phyloP scores from a whole-genome alignment of 176 grass and related monocot genomes.

The Pharus latifolius region DNA sequence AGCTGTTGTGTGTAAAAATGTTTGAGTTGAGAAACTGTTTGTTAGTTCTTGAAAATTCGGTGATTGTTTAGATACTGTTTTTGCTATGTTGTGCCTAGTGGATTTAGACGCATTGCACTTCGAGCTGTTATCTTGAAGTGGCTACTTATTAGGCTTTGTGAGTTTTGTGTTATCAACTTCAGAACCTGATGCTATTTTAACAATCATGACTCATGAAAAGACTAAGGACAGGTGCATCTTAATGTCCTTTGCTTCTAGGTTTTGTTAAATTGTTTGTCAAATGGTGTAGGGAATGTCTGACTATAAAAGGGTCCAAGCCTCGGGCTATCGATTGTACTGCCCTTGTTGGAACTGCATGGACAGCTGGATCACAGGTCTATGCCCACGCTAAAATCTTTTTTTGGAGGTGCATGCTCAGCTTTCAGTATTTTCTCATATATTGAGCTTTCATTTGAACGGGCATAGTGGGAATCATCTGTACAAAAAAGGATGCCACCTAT shows the following conservation, averaged over 20 bases:
- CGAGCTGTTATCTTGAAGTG: background rate
- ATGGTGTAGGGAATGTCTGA: slow-evolving; percentile 18
- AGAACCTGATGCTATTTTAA: background rate
- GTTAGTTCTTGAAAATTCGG: background rate
- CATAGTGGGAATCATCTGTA: background rate
- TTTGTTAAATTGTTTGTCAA: slow-evolving; percentile 9
- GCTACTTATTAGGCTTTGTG: background rate
- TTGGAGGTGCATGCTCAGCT: background rate
- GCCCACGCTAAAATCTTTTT: slow-evolving; percentile 15
- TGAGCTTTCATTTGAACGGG: background rate
- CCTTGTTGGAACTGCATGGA: slow-evolving; percentile 14
- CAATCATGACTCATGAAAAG: background rate
- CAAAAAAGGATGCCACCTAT: background rate
- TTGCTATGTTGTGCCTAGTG: background rate
- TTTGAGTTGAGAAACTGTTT: background rate
- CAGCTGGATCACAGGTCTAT: slow-evolving; percentile 15
- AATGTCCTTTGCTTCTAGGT: background rate
- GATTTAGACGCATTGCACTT: background rate
- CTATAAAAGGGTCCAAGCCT: slow-evolving; percentile 10
- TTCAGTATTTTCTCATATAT: background rate
- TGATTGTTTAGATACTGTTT: background rate
- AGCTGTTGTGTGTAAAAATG: background rate
- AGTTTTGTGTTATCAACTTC: background rate
- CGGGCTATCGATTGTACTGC: background rate
- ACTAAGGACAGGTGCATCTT: background rate